Base-by-base conservation (phyloP, 306 rosid genomes). In the Quercus cerris region DNA sequence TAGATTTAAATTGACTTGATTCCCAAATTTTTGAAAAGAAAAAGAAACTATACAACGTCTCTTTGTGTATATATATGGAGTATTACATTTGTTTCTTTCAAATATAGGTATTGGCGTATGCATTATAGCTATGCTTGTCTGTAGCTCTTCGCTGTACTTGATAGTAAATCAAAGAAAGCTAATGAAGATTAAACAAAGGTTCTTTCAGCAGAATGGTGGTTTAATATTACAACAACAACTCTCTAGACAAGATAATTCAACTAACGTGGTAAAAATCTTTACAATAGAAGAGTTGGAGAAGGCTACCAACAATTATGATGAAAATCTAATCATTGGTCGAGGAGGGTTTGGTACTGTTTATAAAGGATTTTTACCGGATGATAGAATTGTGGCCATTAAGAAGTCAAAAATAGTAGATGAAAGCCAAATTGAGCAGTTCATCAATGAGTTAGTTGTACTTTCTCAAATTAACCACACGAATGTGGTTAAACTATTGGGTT, bases 191-290 rank as follows among this genome's bases (percentile, higher is more conserved):
- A 30, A 71, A 19, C n/a, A n/a, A n/a, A n/a, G n/a, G n/a, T n/a
- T n/a, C n/a, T n/a, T n/a, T n/a, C n/a, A n/a, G n/a, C n/a, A 64
- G 28, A 77, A 77, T 38, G 80, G 80, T 4, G 80, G 80, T 2
- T 77, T 77, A 13, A 25, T 77, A 7, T 12, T 77, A 41, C 74
- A 68, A 19, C 64, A 63, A 22, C 71, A 63, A 22, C 14, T 63
- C 23, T 23, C 80, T 10, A 20, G 17, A 28, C 74, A 52, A 25
- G 23, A 77, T 46, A 27, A 13, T 1, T 38, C 73, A 11, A 49
- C 30, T 13, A 73, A 51, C 13, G 49, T 73, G 6, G 17, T 73
- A 1, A 77, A 67, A 66, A 51, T 77, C 73, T 77, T 77, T 56
- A 66, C 64, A 0, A 51, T 63, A 5, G 64, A 64, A 49, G 80